phyloP scores from a whole-genome alignment of 305 asterid genomes.

The Fraxinus baroniana region DNA sequence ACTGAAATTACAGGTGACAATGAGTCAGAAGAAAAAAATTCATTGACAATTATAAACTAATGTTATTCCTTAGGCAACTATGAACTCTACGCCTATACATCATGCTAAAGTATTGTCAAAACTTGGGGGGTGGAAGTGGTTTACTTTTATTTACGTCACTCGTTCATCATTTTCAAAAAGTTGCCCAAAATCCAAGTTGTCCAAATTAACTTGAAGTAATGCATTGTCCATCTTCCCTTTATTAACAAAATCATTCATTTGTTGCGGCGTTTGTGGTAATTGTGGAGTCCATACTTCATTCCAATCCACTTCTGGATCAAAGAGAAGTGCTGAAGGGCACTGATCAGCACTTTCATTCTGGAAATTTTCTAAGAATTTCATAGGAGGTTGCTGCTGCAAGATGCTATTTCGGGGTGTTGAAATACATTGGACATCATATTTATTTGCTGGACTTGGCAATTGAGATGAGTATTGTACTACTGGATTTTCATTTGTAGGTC shows the following conservation, averaged over 20 bases:
- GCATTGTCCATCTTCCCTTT: constrained; percentile 20
- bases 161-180: constrained; percentile 22
- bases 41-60: not conserved
- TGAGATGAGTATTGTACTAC: not conserved
- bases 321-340: not conserved
- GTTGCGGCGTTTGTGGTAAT: constrained; percentile 11
- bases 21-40: not conserved
- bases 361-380: not conserved
- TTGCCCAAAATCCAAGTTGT: constrained; percentile 24
- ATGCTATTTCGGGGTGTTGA: not conserved
- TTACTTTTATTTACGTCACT: not conserved
- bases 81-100: not conserved
- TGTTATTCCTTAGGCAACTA: not conserved
- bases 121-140: not conserved
- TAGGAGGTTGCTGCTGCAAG: not conserved
- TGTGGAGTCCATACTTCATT: constrained; percentile 16
- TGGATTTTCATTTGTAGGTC: not conserved
- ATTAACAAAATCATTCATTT: constrained; percentile 21
- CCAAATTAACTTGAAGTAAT: constrained; percentile 23
- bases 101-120: not conserved
- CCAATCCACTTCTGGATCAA: constrained; percentile 21
- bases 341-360: constrained; percentile 1
- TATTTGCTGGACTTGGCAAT: not conserved
- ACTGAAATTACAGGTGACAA: not conserved
- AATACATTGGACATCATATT: not conserved